Evolutionary conservation across 1,284 basidiomycete genomes (phyloP), one percentile per base, ranked within the genome.

Genomic region (Fistulina hepatica): DNA sequence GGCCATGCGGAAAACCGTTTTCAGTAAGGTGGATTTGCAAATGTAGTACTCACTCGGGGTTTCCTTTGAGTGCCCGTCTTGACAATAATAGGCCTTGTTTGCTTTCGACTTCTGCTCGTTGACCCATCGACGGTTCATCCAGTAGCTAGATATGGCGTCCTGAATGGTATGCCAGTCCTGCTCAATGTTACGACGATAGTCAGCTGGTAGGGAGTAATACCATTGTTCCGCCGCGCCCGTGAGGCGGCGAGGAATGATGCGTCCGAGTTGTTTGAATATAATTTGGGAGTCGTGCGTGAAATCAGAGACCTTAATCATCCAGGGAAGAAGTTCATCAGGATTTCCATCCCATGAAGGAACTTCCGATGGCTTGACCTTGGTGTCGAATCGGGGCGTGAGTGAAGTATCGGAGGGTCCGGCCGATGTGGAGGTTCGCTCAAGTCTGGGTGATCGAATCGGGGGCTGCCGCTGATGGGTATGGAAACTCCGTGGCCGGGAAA

Each of bases 21-120:
- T 36, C 11, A 48, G 21, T 8, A 48, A 21, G 11, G 45, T 41
- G 5, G 27, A 23, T 19, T 45, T 45, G 5, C 44, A 42, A 38
- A 45, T 45, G 21, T 33, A 45, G 30, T 43, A 45, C 13, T 48
- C 39, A 27, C 44, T 43, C 5, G 46, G 44, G 5, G 40, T 35
- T 28, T 45, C 44, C 6, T 27, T 22, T 3, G 37, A n/a, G 15
- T 43, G 37, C 11, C 41, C 40, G 1, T 13, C 8, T 8, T 44
- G 35, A 17, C 43, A 16, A 13, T 44, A 44, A n/a, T 9, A 22
- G 12, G 30, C 9, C 7, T 30, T 30, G n/a, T 16, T 32, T 6
- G 43, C 41, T 24, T 30, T 31, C 8, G 20, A 13, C 24, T 39
- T 37, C 26, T 43, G 41, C 28, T 44, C 38, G 11, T 44, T 30